Conservation (phyloP, 2,329 filamentous ascomycete genomes). For the Piedraia hortae region DNA sequence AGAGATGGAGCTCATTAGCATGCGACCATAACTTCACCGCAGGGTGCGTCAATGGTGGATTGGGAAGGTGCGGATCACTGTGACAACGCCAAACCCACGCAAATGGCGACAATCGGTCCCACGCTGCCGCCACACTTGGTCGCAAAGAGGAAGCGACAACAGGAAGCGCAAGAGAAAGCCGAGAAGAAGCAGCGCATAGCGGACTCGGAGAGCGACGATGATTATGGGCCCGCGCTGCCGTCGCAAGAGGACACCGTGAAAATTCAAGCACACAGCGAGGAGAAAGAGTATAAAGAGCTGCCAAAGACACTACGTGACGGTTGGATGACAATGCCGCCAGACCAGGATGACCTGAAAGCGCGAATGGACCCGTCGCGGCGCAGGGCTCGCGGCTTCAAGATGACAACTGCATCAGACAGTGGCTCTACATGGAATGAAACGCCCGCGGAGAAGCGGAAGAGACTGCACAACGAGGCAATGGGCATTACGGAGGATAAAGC, state of each 20-base stretch:
- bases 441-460: conserved; percentile 58
- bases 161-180: conserved; percentile 16
- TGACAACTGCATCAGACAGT: conserved; percentile 29
- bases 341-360: conserved; percentile 23
- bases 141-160: conserved; percentile 22
- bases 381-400: conserved; percentile 57
- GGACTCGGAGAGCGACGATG: conserved; percentile 14
- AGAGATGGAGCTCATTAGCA: conserved; percentile 42
- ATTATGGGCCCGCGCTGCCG: conserved; percentile 20
- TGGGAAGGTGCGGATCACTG: too few species aligned
- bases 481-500: conserved; percentile 26
- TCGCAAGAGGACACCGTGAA: conserved; percentile 2
- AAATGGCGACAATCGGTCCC: conserved; percentile 48
- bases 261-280: conserved; percentile 1
- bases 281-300: conserved; percentile 1
- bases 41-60: too few species aligned
- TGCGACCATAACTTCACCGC: too few species aligned
- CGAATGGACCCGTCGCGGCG: conserved; percentile 62
- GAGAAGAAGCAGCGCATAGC: conserved; percentile 24
- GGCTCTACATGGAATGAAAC: conserved; percentile 69
- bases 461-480: conserved; percentile 56
- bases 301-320: conserved; percentile 39
- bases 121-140: conserved; percentile 38
- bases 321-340: conserved; percentile 25
- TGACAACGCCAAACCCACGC: background rate